These are phyloP conservation scores for Monilinia vaccinii-corymbosi DNA, from an alignment of 2,329 filamentous ascomycete species.

Conservation along the genomic window DNA sequence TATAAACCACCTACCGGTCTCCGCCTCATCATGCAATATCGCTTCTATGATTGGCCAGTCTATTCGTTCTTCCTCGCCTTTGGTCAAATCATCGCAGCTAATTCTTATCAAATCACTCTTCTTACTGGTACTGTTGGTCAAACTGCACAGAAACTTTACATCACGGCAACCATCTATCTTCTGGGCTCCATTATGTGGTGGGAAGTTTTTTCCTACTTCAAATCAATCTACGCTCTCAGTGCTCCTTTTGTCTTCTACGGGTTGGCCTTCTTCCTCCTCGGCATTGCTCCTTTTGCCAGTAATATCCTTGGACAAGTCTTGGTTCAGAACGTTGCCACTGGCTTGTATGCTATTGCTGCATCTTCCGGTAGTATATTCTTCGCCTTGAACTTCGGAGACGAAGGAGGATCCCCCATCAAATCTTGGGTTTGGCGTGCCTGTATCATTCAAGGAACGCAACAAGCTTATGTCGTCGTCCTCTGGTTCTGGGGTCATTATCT, in stretches of 20 bases:
- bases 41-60: slow-evolving; percentile 54
- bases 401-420: slow-evolving; percentile 52
- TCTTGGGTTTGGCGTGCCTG: slow-evolving; percentile 60
- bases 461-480: slow-evolving; percentile 53
- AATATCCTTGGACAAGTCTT: slow-evolving; percentile 36
- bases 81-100: slow-evolving; percentile 54
- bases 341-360: slow-evolving; percentile 52
- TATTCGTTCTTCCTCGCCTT: slow-evolving; percentile 51
- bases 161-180: slow-evolving; percentile 50
- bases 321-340: slow-evolving; percentile 46
- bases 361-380: slow-evolving; percentile 57
- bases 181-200: slow-evolving; percentile 52
- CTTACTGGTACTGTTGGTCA: slow-evolving; percentile 54
- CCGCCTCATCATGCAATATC: slow-evolving; percentile 44
- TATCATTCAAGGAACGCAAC: slow-evolving; percentile 57
- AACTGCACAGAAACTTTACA: slow-evolving; percentile 49
- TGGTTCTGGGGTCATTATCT: slow-evolving; percentile 57
- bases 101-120: slow-evolving; percentile 61
- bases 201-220: slow-evolving; percentile 48
- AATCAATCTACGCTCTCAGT: slow-evolving; percentile 38
- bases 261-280: slow-evolving; percentile 53
- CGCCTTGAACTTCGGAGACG: slow-evolving; percentile 56
- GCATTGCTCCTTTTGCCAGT: slow-evolving; percentile 45
- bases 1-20: slow-evolving; percentile 48
- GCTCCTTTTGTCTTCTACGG: slow-evolving; percentile 52